phyloP scores from a whole-genome alignment of 73 alveolate genomes.

The Urostyla sp. region DNA sequence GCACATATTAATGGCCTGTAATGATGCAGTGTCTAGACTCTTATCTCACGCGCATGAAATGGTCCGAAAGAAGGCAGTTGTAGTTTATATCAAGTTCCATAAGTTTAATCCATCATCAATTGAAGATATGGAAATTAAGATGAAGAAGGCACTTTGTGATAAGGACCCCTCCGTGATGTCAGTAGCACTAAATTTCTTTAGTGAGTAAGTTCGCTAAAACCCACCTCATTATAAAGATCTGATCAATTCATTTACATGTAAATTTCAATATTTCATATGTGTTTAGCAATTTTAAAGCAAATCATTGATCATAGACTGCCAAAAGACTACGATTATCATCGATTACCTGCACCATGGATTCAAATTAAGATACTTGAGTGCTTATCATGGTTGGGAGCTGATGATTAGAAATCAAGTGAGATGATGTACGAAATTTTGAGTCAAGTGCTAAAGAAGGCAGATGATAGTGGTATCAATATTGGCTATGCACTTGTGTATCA shows the following conservation, averaged over 20 bases:
- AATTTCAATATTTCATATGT: too few species aligned
- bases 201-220: constrained; percentile 79
- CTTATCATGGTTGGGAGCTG: constrained; percentile 92
- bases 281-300: constrained; percentile 85
- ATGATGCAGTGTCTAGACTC: constrained; percentile 89
- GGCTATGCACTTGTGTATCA: constrained; percentile 98
- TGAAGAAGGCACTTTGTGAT: constrained; percentile 97
- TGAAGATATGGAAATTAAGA: constrained; percentile 86
- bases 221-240: constrained; percentile 91
- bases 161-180: constrained; percentile 98
- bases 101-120: constrained; percentile 78
- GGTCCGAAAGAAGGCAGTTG: constrained; percentile 97
- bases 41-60: constrained; percentile 92
- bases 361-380: constrained; percentile 93
- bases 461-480: constrained; percentile 96
- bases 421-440: constrained; percentile 96
- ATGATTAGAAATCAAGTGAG: constrained; percentile 93
- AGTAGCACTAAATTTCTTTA: constrained; percentile 89
- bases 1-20: constrained; percentile 86
- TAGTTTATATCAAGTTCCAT: constrained; percentile 89
- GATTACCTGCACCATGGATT: constrained; percentile 99
- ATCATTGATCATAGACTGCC: constrained; percentile 95
- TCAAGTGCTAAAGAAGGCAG: constrained; percentile 93
- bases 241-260: constrained; percentile 88
- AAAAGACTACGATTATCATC: constrained; percentile 97